Percentiles rank a stretch among this genome's conserved stretches.
Conservation (phyloP, 176 grass and related monocot species). For the Aegilops speltoides region DNA sequence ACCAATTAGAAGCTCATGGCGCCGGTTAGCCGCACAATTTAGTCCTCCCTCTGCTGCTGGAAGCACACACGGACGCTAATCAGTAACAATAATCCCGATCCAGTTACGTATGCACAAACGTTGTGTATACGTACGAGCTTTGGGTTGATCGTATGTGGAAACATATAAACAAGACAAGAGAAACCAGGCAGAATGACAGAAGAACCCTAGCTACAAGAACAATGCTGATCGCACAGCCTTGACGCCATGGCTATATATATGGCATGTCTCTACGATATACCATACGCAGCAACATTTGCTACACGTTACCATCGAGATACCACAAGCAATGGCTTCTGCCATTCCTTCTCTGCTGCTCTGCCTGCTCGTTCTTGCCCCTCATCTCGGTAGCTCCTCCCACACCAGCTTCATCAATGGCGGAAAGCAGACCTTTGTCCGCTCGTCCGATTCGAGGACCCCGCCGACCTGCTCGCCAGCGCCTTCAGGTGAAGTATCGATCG, state of each 20-base stretch:
- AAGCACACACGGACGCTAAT: too few species aligned
- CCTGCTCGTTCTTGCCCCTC: neutral
- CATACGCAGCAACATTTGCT: neutral
- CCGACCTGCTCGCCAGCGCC: neutral
- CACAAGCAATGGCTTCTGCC: neutral
- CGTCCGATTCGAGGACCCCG: neutral
- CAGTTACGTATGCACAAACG: neutral
- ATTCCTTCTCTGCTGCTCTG: neutral
- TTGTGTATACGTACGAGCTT: neutral
- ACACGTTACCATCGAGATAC: neutral
- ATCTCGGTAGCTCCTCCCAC: neutral
- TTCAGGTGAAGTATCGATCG: neutral
- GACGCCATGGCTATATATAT: neutral
- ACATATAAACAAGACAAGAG: neutral
- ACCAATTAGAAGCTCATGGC: too few species aligned
- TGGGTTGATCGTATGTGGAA: neutral
- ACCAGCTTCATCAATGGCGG: neutral
- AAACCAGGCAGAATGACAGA: neutral
- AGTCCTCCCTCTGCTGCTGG: too few species aligned
- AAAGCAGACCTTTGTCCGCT: neutral
- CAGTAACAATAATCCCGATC: neutral
- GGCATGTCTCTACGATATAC: neutral
- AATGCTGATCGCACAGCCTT: too few species aligned
- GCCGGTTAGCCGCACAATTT: too few species aligned
- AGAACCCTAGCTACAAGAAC: too few species aligned